These are phyloP conservation scores for Ilyonectria mors-panacis DNA, from an alignment of 2,329 filamentous ascomycete species.

Conservation along the genomic window DNA sequence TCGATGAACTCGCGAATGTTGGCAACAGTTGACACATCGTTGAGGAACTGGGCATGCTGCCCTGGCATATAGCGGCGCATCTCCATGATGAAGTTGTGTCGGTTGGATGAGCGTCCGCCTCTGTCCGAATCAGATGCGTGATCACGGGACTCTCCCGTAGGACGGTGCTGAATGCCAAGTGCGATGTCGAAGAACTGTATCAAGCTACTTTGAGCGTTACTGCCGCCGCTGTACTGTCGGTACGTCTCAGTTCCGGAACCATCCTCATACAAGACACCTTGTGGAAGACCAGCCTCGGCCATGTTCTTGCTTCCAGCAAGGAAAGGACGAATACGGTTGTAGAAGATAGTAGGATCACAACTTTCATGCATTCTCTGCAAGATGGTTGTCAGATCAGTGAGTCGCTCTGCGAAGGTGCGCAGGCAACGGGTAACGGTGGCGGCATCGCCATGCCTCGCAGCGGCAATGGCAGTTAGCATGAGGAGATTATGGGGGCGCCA, in stretches of 20 bases:
- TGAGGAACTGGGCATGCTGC: constrained; percentile 88
- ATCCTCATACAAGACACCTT: constrained; percentile 90
- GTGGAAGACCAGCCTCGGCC: constrained; percentile 90
- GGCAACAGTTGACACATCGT: constrained; percentile 82
- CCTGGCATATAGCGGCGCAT: constrained; percentile 99
- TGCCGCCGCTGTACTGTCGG: constrained; percentile 91
- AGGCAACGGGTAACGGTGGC: constrained; percentile 82
- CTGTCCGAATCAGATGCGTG: constrained; percentile 61
- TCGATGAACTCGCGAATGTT: constrained; percentile 92
- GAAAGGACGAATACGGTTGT: constrained; percentile 95
- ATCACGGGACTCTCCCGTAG: constrained; percentile 81
- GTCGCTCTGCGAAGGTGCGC: constrained; percentile 85
- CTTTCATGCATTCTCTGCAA: constrained; percentile 94
- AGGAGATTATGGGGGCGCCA: constrained; percentile 89
- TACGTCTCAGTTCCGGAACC: constrained; percentile 78
- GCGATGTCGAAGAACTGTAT: constrained; percentile 98
- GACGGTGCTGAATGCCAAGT: constrained; percentile 89
- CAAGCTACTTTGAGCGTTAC: constrained; percentile 95
- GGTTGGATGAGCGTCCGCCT: constrained; percentile 56
- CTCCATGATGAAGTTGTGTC: constrained; percentile 92
- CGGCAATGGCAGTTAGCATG: constrained; percentile 89
- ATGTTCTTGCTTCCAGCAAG: constrained; percentile 98
- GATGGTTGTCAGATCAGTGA: constrained; percentile 86
- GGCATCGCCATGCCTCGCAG: constrained; percentile 79
- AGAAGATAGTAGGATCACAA: constrained; percentile 95